These are phyloP conservation scores for Pestalotiopsis sp. DNA, from an alignment of 2,329 filamentous ascomycete species.

Conservation along the genomic window DNA sequence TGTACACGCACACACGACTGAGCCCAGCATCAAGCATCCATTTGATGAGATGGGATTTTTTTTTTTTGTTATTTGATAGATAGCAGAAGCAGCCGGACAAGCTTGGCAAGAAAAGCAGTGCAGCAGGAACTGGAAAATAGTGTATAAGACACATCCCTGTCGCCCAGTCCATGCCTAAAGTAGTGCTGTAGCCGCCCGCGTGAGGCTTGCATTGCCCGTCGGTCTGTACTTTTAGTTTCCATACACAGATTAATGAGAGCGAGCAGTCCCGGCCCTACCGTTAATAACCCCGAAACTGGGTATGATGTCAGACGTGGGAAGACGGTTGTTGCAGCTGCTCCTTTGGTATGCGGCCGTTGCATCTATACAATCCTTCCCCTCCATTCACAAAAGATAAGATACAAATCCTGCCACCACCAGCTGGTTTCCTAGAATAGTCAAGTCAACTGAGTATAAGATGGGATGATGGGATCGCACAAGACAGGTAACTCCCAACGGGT, in stretches of 20 bases:
- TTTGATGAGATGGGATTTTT: neutral
- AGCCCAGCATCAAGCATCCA: neutral
- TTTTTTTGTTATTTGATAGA: neutral
- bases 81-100: too few relatives aligned
- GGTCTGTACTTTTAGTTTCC: neutral
- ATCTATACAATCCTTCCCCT: neutral
- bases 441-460: neutral
- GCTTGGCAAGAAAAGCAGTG: neutral
- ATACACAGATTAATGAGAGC: neutral
- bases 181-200: slow-evolving; percentile 2
- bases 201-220: slow-evolving; percentile 11
- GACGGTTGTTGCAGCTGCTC: neutral
- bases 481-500: neutral
- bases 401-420: too few relatives aligned
- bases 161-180: slow-evolving; percentile 1
- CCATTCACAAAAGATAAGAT: too few relatives aligned
- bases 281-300: slow-evolving; percentile 4
- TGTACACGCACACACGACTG: neutral
- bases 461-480: neutral
- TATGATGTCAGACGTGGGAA: slow-evolving; percentile 1
- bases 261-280: neutral
- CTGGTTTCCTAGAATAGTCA: neutral
- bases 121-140: neutral
- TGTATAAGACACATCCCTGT: neutral
- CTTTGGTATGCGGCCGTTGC: neutral